phyloP scores from a whole-genome alignment of 2,329 filamentous ascomycete species.

The Ascochyta viciae-villosae region DNA sequence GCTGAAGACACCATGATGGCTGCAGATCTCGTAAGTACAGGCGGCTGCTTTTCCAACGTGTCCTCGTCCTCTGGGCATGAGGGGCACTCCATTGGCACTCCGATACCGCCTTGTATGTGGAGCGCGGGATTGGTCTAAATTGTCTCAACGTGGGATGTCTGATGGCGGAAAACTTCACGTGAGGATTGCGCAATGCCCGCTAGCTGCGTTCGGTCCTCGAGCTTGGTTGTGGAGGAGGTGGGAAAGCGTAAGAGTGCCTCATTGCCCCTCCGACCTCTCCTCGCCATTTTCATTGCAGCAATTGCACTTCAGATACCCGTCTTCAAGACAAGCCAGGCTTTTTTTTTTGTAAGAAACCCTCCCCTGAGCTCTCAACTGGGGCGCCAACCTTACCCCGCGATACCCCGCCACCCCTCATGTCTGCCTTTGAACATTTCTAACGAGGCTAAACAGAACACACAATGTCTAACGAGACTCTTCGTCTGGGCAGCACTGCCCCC shows the following conservation, averaged over 20 bases:
- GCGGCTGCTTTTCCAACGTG: conserved; percentile 4
- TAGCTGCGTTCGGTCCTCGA: conserved; percentile 32
- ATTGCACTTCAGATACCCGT: conserved; percentile 19
- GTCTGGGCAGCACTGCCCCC: conserved; percentile 70
- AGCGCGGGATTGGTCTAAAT: conserved; percentile 30
- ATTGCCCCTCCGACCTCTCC: conserved; percentile 21
- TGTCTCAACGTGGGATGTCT: conserved; percentile 20
- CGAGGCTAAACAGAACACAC: conserved; percentile 22
- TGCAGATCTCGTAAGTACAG: conserved; percentile 4
- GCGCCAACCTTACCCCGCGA: conserved; percentile 14
- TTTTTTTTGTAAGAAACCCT: conserved; percentile 4
- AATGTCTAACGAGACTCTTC: conserved; percentile 57
- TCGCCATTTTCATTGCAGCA: conserved; percentile 11
- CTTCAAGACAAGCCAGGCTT: conserved; percentile 7
- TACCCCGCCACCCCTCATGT: conserved; percentile 44
- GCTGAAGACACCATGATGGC: conserved; percentile 7
- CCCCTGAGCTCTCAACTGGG: neutral
- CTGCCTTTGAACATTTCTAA: conserved; percentile 33
- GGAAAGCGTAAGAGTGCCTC: conserved; percentile 32
- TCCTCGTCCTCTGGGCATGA: conserved; percentile 12
- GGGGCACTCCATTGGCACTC: conserved; percentile 24
- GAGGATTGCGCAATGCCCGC: conserved; percentile 47
- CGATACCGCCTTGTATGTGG: conserved; percentile 27
- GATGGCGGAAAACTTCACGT: conserved; percentile 39
- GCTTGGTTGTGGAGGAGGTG: conserved; percentile 25